Base-by-base conservation (phyloP, 129 eudicot genomes). In the Lactuca sativa region DNA sequence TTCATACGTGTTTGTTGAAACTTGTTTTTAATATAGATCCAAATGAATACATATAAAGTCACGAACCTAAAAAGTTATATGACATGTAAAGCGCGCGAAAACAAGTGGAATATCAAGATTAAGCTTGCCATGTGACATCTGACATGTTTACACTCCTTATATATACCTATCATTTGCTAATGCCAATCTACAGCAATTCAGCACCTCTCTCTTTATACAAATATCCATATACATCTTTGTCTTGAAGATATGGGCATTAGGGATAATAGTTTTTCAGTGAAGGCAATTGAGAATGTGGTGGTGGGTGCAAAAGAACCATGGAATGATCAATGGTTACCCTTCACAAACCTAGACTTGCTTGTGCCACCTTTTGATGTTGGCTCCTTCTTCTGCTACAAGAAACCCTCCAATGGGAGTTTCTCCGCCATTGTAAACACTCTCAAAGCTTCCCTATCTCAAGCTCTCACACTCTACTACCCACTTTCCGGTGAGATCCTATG, bases 261-360 rank as follows among this genome's bases (percentile, higher is more conserved):
- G 34, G 21, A 4, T 4, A 62, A 72, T 11, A 62, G 62, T 73
- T 38, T 63, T 21, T 53, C 48, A 2, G 81, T 83, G 51, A 72
- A 51, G 34, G 67, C 76, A 64, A 25, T 36, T 21, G 73, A 72
- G n/a, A 72, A 72, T 1, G 82, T 72, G 62, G 85, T 76, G 30
- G 82, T 83, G 21, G 74, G 55, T 47, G 80, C 88, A 40, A 32
- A 47, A 17, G 59, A 52, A 40, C 82, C 84, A 30, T 18, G 72
- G 63, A 82, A 63, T 14, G 79, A 81, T 4, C 77, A 78, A n/a
- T 78, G 85, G 85, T 67, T 84, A 60, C 79, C 86, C 25, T 79
- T 77, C 3, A 77, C 89, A 41, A 84, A 84, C 71, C 84, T 85
- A 5, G 86, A 85, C 73, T 32, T 81, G 36, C 84, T 84, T 44